These are phyloP conservation scores for Trypanosoma melophagium DNA, from an alignment of 208 protist species.

Conservation along the genomic window DNA sequence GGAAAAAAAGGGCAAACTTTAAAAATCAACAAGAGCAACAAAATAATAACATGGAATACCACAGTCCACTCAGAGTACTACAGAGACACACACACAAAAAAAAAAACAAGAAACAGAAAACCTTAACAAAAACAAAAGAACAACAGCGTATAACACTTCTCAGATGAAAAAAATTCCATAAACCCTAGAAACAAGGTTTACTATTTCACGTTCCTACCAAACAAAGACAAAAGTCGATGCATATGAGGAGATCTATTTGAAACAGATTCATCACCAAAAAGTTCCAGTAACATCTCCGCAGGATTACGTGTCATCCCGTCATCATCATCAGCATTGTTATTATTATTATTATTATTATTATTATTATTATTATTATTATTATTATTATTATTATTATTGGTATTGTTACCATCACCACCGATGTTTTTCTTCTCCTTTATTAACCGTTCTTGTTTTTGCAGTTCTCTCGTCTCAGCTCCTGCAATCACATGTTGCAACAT, in stretches of 20 bases:
- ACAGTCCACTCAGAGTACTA: too few species aligned
- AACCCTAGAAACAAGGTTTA: neutral
- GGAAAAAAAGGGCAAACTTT: too few species aligned
- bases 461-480: neutral
- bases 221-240: constrained; percentile 34
- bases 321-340: constrained; percentile 19
- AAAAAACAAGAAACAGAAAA: too few species aligned
- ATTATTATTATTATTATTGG: constrained; percentile 16
- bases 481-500: constrained; percentile 47
- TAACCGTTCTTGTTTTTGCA: neutral
- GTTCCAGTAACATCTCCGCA: constrained; percentile 64
- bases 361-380: constrained; percentile 6
- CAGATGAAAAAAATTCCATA: too few species aligned
- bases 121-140: too few species aligned
- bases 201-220: constrained; percentile 14
- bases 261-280: constrained; percentile 56
- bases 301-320: constrained; percentile 25
- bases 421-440: neutral
- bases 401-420: neutral
- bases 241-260: constrained; percentile 39
- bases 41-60: too few species aligned
- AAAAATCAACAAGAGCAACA: too few species aligned
- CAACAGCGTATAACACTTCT: too few species aligned
- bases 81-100: too few species aligned
- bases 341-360: constrained; percentile 17